A percentile compares a stretch with the other conserved stretches of the same genome.
Evolutionary conservation across 1,284 basidiomycete species (phyloP).

Genomic region (Macrocystidia cucumis): DNA sequence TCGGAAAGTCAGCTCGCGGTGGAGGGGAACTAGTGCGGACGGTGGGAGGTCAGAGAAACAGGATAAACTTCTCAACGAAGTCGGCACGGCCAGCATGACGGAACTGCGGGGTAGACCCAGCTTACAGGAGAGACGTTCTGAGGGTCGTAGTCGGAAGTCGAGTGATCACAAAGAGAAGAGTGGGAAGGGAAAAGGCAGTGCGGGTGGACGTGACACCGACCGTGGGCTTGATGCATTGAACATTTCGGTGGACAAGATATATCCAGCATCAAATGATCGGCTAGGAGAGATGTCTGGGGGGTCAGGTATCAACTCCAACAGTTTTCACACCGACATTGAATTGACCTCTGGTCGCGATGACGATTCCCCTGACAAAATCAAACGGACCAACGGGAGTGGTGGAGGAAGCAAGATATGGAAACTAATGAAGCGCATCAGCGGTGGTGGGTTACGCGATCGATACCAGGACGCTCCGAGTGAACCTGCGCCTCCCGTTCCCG

Average conservation of each 20-base stretch:
- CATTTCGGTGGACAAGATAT: too few relatives aligned
- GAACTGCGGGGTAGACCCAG: too few relatives aligned
- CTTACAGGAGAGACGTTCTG: slow-evolving; percentile 2
- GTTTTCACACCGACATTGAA: too few relatives aligned
- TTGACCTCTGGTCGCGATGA: too few relatives aligned
- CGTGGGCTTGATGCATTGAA: too few relatives aligned
- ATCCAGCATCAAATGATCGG: too few relatives aligned
- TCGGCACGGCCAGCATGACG: too few relatives aligned
- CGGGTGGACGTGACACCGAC: too few relatives aligned
- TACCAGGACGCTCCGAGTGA: slow-evolving; percentile 20
- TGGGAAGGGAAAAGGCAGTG: slow-evolving; percentile 6
- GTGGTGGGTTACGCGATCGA: slow-evolving; percentile 53
- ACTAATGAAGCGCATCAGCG: slow-evolving; percentile 62
- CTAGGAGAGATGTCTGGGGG: too few relatives aligned
- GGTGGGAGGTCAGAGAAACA: slow-evolving; percentile 1
- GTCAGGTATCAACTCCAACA: too few relatives aligned
- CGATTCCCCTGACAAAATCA: too few relatives aligned
- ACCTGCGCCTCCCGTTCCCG: slow-evolving; percentile 34
- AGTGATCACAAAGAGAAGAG: slow-evolving; percentile 6
- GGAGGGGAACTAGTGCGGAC: slow-evolving; percentile 16
- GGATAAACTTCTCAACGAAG: too few relatives aligned
- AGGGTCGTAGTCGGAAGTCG: slow-evolving; percentile 14
- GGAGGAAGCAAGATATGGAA: slow-evolving; percentile 49
- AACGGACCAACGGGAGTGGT: slow-evolving; percentile 18
- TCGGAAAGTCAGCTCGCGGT: slow-evolving; percentile 41